These are phyloP conservation scores for Cercospora zeina DNA, from an alignment of 2,329 filamentous ascomycete genomes.

Conservation along the genomic window DNA sequence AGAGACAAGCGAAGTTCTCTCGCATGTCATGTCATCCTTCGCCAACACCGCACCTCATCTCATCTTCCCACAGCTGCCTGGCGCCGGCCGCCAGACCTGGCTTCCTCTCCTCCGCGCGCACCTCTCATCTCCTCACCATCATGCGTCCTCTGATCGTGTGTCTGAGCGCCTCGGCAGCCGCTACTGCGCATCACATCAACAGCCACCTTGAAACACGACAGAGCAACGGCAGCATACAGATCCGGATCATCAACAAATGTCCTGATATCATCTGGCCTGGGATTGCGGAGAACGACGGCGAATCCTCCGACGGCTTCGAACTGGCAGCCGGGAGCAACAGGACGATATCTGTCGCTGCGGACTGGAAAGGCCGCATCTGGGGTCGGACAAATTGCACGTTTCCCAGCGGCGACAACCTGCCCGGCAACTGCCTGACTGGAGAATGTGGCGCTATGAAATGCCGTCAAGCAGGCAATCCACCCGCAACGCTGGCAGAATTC, in stretches of 20 bases:
- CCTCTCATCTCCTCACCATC: not conserved
- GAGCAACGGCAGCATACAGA: conserved; percentile 44
- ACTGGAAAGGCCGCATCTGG: conserved; percentile 83
- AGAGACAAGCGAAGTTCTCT: not conserved
- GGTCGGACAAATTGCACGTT: conserved; percentile 82
- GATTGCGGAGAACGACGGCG: conserved; percentile 67
- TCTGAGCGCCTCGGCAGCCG: not conserved
- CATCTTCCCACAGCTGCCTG: conserved; percentile 3
- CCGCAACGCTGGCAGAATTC: conserved; percentile 78
- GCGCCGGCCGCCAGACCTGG: conserved; percentile 15
- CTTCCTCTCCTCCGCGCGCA: not conserved
- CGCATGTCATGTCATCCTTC: not conserved
- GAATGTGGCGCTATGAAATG: conserved; percentile 74
- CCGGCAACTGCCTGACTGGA: conserved; percentile 64
- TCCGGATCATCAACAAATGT: conserved; percentile 72
- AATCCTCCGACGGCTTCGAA: conserved; percentile 65
- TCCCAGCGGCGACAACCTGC: conserved; percentile 60
- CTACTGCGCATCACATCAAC: not conserved
- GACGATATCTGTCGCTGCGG: conserved; percentile 64
- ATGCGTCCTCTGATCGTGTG: conserved; percentile 7
- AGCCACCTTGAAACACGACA: conserved; percentile 6
- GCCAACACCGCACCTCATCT: conserved; percentile 9
- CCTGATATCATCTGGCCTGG: conserved; percentile 72
- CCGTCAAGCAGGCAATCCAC: conserved; percentile 61
- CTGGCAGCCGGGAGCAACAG: conserved; percentile 60